Evolutionary conservation across 176 grass and related monocot genomes (phyloP).

Genomic region (Paspalum notatum): DNA sequence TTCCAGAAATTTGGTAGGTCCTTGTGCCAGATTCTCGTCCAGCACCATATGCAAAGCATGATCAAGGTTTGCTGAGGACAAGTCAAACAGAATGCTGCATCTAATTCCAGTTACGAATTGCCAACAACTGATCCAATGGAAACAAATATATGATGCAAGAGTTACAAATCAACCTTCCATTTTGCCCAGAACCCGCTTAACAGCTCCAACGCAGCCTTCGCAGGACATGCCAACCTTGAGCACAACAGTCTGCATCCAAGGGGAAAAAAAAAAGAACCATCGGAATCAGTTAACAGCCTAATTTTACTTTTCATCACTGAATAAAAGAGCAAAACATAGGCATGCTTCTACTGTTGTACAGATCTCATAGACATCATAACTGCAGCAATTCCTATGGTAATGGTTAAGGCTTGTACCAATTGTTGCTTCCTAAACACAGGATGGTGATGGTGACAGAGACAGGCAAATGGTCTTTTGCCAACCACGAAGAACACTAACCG

Average conservation of each 20-base stretch:
- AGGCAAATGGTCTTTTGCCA: neutral
- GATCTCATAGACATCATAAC: neutral
- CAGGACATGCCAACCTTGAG: conserved; percentile 96
- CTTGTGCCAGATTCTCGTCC: neutral
- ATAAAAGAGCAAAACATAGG: neutral
- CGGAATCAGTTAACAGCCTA: neutral
- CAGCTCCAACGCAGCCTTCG: conserved; percentile 89
- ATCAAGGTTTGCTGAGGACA: neutral
- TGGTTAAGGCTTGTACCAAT: neutral
- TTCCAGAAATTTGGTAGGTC: neutral
- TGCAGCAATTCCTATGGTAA: neutral
- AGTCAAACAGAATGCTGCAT: neutral
- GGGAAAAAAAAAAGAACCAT: neutral
- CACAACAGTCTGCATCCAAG: conserved; percentile 67
- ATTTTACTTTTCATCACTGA: neutral
- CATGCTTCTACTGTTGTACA: neutral
- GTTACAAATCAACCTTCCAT: conserved; percentile 73
- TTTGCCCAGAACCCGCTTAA: conserved; percentile 88
- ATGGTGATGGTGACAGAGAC: neutral
- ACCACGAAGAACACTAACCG: neutral
- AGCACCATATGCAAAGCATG: neutral
- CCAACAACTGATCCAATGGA: neutral
- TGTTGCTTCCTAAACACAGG: neutral
- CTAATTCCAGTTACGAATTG: neutral
- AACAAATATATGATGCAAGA: neutral